phyloP scores from a whole-genome alignment of 2,329 filamentous ascomycete genomes.

The Ceratocystis cacaofunesta region DNA sequence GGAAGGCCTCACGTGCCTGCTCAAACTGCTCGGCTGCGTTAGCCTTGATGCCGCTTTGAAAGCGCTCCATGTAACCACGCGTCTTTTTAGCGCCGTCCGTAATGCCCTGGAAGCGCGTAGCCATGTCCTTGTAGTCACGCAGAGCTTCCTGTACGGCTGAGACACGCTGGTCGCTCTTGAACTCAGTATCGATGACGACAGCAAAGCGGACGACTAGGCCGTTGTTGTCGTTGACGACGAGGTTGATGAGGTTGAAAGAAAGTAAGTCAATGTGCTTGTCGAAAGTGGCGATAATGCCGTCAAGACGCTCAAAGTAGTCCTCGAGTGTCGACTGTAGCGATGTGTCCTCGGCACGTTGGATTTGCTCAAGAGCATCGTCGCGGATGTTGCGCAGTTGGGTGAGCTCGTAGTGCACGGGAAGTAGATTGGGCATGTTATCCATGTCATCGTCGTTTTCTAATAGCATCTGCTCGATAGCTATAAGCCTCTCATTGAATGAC shows the following conservation, averaged over 20 bases:
- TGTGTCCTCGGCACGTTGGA: conserved; percentile 57
- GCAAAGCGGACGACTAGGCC: conserved; percentile 83
- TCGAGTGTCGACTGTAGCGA: conserved; percentile 69
- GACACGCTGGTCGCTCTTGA: conserved; percentile 88
- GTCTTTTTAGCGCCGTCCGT: conserved; percentile 83
- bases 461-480: conserved; percentile 62
- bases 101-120: conserved; percentile 85
- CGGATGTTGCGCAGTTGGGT: conserved; percentile 85
- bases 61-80: conserved; percentile 93
- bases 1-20: conserved; percentile 55
- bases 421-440: conserved; percentile 81
- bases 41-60: conserved; percentile 62
- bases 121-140: conserved; percentile 89
- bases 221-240: conserved; percentile 75
- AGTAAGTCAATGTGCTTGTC: conserved; percentile 85
- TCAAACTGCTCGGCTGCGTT: conserved; percentile 62
- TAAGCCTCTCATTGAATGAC: conserved; percentile 66
- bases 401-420: conserved; percentile 81
- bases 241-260: conserved; percentile 75
- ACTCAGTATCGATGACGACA: conserved; percentile 84
- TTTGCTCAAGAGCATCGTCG: conserved; percentile 94
- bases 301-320: conserved; percentile 76
- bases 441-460: conserved; percentile 69
- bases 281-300: conserved; percentile 84
- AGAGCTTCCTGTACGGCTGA: conserved; percentile 85